These are phyloP conservation scores for Saccharomycopsis sp. DNA, from an alignment of 805 yeast species.

Conservation along the genomic window DNA sequence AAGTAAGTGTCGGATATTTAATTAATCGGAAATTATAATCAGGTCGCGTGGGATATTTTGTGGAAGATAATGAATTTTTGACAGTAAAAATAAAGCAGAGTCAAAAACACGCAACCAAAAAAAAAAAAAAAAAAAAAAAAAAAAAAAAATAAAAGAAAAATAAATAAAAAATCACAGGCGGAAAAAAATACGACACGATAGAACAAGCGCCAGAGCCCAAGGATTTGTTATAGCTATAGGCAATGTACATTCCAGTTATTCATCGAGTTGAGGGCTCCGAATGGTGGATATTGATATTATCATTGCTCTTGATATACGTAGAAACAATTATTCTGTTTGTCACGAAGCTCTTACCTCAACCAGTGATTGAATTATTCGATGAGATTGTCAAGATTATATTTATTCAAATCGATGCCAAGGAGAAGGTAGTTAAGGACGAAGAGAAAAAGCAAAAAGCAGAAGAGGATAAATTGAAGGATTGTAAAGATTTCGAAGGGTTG, in stretches of 20 bases:
- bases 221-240: neutral
- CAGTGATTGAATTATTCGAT: constrained; percentile 34
- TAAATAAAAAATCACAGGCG: neutral
- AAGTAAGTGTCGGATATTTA: too few relatives aligned
- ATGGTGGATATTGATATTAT: constrained; percentile 40
- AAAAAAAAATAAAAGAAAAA: neutral
- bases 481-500: constrained; percentile 55
- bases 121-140: neutral
- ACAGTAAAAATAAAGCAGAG: neutral
- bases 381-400: constrained; percentile 22
- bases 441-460: constrained; percentile 22
- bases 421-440: constrained; percentile 7
- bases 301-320: constrained; percentile 41
- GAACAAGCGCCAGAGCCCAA: too few relatives aligned
- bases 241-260: constrained; percentile 35
- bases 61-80: too few relatives aligned
- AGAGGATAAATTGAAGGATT: constrained; percentile 35
- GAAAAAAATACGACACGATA: neutral
- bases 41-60: too few relatives aligned
- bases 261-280: constrained; percentile 43
- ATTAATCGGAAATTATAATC: too few relatives aligned
- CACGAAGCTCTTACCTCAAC: constrained; percentile 39
- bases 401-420: neutral
- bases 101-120: neutral
- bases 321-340: constrained; percentile 42